Percentiles rank a stretch among this genome's conserved stretches.
Evolutionary conservation across 2,329 filamentous ascomycete species (phyloP).

Genomic region (Lasiodiplodia citricola): DNA sequence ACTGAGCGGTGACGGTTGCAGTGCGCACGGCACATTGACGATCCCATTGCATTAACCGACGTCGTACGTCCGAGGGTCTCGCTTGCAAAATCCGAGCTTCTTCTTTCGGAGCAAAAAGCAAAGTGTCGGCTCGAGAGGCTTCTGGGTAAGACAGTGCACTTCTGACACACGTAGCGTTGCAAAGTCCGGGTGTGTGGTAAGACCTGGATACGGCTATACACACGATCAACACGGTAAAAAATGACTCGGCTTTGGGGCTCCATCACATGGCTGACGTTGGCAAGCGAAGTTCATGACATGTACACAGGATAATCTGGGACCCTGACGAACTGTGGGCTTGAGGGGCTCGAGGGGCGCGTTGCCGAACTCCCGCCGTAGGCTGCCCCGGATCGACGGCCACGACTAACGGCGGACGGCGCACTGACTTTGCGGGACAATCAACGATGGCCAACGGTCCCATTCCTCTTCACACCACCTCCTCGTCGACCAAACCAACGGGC

Average conservation of each 20-base stretch:
- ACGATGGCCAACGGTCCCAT: constrained; percentile 1
- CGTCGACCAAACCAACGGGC: not conserved
- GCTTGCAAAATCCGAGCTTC: not conserved
- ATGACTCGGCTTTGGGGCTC: not conserved
- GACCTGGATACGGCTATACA: not conserved
- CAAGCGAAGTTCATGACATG: not conserved
- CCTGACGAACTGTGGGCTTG: not conserved
- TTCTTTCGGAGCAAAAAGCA: not conserved
- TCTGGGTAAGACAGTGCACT: not conserved
- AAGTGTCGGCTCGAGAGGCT: not conserved
- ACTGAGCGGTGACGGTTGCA: not conserved
- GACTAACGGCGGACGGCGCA: not conserved
- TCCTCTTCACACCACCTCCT: not conserved
- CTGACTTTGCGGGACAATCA: not conserved
- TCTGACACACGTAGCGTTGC: not conserved
- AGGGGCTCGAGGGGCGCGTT: not conserved
- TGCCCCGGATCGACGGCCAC: not conserved
- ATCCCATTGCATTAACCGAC: not conserved
- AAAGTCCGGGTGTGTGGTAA: not conserved
- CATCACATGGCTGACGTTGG: not conserved
- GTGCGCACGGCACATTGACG: not conserved
- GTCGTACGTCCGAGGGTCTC: not conserved
- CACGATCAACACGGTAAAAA: not conserved
- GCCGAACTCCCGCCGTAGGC: not conserved
- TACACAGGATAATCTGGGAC: not conserved